These are phyloP conservation scores for Triticum dicoccoides DNA, from an alignment of 176 grass and related monocot species.

Conservation along the genomic window DNA sequence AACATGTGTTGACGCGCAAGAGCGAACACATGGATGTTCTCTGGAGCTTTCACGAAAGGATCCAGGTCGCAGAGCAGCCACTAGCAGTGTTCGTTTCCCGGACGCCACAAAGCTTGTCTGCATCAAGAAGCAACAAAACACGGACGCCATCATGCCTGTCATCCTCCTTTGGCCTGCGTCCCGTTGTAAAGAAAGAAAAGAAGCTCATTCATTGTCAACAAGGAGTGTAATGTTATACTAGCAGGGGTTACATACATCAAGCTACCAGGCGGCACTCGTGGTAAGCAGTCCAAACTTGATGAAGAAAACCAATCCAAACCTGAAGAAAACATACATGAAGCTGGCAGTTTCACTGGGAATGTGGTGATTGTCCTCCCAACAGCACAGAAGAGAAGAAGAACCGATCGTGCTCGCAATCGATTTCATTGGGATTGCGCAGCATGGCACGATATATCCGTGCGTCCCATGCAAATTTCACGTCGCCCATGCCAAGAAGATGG, in stretches of 20 bases:
- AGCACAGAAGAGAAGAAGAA: too few relatives aligned
- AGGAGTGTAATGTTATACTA: background rate
- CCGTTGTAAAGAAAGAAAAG: background rate
- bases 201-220: background rate
- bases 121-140: too few relatives aligned
- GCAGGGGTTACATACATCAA: background rate
- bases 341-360: too few relatives aligned
- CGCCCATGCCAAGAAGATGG: background rate
- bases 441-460: too few relatives aligned
- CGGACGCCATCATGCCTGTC: background rate
- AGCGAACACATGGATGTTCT: background rate
- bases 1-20: too few relatives aligned
- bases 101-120: background rate
- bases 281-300: too few relatives aligned
- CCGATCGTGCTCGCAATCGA: too few relatives aligned
- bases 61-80: background rate
- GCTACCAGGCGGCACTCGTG: too few relatives aligned
- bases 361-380: too few relatives aligned
- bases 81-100: background rate
- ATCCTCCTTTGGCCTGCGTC: background rate
- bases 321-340: background rate
- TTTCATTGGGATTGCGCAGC: too few relatives aligned
- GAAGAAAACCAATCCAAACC: too few relatives aligned
- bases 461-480: background rate
- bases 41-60: background rate